Evolutionary conservation across 139 green algal genomes (phyloP).

Genomic region (Chlorella sp.): DNA sequence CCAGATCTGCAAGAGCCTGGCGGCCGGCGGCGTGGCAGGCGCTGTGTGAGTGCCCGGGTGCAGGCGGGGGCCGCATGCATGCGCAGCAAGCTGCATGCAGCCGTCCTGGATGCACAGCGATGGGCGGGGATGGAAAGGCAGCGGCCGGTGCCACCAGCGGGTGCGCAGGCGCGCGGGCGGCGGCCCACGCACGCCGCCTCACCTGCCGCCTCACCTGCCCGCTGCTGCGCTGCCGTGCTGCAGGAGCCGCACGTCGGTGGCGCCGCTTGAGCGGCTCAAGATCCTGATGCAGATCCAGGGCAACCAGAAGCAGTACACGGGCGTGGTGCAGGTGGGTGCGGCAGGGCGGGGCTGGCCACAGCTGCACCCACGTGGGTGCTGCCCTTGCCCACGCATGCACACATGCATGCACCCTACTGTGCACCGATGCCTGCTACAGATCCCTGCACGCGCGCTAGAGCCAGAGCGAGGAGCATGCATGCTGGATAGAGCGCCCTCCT

Average conservation of each 20-base stretch:
- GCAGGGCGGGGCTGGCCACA: not conserved
- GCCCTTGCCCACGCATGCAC: no score
- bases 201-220: not conserved
- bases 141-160: no score
- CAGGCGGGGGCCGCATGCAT: not conserved
- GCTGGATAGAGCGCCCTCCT: no score
- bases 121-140: no score
- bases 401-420: no score
- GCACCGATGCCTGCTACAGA: no score
- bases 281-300: conserved; percentile 99
- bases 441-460: no score
- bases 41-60: conserved; percentile 80
- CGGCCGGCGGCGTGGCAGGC: conserved; percentile 91
- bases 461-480: no score
- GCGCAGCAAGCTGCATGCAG: not conserved
- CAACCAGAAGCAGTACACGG: conserved; percentile 91
- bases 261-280: conserved; percentile 96
- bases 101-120: no score
- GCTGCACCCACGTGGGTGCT: no score
- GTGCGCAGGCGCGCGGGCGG: no score
- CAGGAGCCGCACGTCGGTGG: conserved; percentile 98
- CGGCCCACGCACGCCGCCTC: no score
- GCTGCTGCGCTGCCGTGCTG: not conserved
- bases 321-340: conserved; percentile 81
- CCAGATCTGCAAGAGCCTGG: conserved; percentile 81